phyloP scores from a whole-genome alignment of 495 filamentous ascomycete genomes.

The Glonium stellatum region DNA sequence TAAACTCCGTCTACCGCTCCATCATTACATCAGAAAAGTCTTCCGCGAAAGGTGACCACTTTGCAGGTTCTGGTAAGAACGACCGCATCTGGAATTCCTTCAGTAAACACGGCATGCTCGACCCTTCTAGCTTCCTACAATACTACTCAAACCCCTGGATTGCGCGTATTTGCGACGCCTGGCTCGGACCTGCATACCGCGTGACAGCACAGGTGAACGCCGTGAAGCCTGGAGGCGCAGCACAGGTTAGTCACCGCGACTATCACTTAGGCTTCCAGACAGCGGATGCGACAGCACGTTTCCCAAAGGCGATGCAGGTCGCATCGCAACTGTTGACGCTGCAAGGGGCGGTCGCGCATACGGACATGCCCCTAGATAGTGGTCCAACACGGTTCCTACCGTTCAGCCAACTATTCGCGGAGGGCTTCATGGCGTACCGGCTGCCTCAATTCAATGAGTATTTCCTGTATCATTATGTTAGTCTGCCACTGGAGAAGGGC shows the following conservation, averaged over 20 bases:
- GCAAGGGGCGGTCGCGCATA: constrained; percentile 52
- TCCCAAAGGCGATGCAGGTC: constrained; percentile 41
- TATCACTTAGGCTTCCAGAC: constrained; percentile 54
- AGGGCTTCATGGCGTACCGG: constrained; percentile 48
- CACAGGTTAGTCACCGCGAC: constrained; percentile 49
- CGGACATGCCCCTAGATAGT: constrained; percentile 46
- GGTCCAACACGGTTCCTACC: constrained; percentile 51
- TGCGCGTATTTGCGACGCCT: constrained; percentile 39
- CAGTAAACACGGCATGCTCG: constrained; percentile 45
- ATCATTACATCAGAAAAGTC: constrained; percentile 42
- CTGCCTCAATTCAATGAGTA: constrained; percentile 41
- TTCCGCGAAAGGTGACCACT: constrained; percentile 47
- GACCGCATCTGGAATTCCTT: constrained; percentile 55
- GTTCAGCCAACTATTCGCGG: constrained; percentile 46
- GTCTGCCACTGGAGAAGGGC: constrained; percentile 42
- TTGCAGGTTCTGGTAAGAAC: constrained; percentile 44
- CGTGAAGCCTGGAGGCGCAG: constrained; percentile 46
- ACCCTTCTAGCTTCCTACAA: constrained; percentile 41
- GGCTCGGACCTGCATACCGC: constrained; percentile 49
- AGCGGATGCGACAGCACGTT: constrained; percentile 32
- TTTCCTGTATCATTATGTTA: constrained; percentile 44
- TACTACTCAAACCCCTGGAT: constrained; percentile 54
- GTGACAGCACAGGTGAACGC: constrained; percentile 53
- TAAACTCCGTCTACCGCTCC: constrained; percentile 40
- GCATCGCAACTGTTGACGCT: constrained; percentile 47